Conservation (phyloP, 352 stramenopile species). For the Phytophthora aleatoria region DNA sequence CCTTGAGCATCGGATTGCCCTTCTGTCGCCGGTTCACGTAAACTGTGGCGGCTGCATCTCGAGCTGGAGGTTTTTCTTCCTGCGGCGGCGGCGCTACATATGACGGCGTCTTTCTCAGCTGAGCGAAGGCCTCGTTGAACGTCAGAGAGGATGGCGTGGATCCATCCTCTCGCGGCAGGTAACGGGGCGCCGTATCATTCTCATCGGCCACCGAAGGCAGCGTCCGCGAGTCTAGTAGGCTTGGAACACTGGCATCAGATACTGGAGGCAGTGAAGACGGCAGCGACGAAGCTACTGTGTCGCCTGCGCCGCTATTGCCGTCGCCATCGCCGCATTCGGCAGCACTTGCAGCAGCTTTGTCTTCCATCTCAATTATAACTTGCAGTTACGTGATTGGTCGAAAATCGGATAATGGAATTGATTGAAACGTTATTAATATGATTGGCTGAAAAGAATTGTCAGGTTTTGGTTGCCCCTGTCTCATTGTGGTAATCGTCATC, state of each 20-base stretch:
- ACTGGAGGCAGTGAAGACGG: not conserved
- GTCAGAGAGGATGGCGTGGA: constrained; percentile 26
- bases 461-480: constrained; percentile 9
- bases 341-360: constrained; percentile 3
- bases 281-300: not conserved
- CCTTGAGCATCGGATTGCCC: constrained; percentile 93
- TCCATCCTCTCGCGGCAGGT: constrained; percentile 39
- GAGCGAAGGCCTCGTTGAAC: constrained; percentile 66
- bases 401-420: constrained; percentile 4
- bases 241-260: constrained; percentile 32
- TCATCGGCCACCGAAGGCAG: constrained; percentile 10
- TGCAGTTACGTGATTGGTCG: constrained; percentile 8
- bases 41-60: constrained; percentile 63
- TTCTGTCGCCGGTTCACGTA: constrained; percentile 88
- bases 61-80: constrained; percentile 15
- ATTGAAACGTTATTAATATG: not conserved
- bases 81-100: constrained; percentile 38
- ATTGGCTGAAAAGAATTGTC: constrained; percentile 8
- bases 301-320: constrained; percentile 1
- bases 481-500: constrained; percentile 18
- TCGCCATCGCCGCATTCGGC: not conserved
- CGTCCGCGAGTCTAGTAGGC: constrained; percentile 54
- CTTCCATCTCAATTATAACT: constrained; percentile 17
- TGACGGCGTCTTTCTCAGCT: constrained; percentile 59
- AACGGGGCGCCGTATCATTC: constrained; percentile 32